Percentiles rank a stretch among this genome's conserved stretches.
Conservation (phyloP, 345 rosid genomes). For the Euphorbia tirucalli region DNA sequence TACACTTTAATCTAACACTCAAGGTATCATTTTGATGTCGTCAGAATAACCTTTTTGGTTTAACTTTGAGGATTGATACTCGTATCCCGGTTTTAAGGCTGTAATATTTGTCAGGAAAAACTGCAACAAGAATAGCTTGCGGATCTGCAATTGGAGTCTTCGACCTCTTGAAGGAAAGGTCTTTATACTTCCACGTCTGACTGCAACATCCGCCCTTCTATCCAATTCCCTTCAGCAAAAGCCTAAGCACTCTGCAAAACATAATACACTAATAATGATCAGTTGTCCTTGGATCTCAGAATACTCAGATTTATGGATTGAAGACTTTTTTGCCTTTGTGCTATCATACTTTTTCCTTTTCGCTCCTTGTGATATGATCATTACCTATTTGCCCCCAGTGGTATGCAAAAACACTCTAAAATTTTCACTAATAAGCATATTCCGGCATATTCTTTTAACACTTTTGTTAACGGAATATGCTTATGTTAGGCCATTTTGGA, state of each 20-base stretch:
- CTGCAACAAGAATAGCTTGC: not conserved
- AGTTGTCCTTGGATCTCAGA: not conserved
- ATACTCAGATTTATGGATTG: not conserved
- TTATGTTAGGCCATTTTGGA: too few relatives aligned
- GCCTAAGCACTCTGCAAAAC: not conserved
- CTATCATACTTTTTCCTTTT: too few relatives aligned
- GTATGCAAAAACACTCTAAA: too few relatives aligned
- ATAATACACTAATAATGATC: not conserved
- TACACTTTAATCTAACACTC: too few relatives aligned
- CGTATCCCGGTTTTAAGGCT: not conserved
- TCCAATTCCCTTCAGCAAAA: constrained; percentile 4
- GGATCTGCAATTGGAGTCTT: not conserved
- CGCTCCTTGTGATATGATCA: too few relatives aligned
- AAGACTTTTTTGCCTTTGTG: too few relatives aligned
- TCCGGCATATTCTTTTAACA: too few relatives aligned
- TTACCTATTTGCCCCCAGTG: too few relatives aligned
- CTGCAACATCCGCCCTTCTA: not conserved
- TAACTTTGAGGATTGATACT: not conserved
- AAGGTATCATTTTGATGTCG: too few relatives aligned
- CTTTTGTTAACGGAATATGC: too few relatives aligned
- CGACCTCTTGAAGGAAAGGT: not conserved
- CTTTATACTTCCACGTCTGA: not conserved
- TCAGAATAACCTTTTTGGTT: not conserved
- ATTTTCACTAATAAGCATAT: too few relatives aligned
- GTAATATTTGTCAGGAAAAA: not conserved